Evolutionary conservation across 345 rosid genomes (phyloP), one percentile per base, ranked within the genome.

Genomic region (Gossypium ekmanianum): DNA sequence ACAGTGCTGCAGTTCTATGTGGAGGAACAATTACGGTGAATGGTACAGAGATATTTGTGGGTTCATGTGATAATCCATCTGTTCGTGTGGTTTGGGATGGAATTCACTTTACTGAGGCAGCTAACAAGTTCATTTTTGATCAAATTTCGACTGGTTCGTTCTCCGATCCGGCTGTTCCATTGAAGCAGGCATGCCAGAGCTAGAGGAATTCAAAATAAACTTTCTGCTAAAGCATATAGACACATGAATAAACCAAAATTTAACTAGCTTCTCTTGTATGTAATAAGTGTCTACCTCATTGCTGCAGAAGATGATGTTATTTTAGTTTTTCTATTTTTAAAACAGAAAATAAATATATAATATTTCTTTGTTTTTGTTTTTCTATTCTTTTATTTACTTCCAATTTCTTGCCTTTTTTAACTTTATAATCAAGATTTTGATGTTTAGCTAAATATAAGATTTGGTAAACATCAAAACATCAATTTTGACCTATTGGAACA

Each of bases 21-120:
- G 86, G 85, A 13, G 39, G 39, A 34, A 64, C 68, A 11, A 55
- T 62, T 5, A 9, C 34, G 20, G 76, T 72, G 7, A 79, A 82
- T 73, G 84, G 84, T 2, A 71, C 43, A 3, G 0, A 76, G 13
- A 47, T 77, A 14, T 41, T 43, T 4, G 81, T 82, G n/a, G 71
- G 83, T 8, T 51, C 83, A 16, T 82, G 89, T 44, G 78, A 82
- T 5, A 12, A 43, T 1, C 86, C 86, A 0, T 78, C 76, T 0
- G 77, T 17, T 58, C 77, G 83, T 61, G 64, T 61, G 2, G 41
- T 61, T 61, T 61, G 85, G 86, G 85, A 83, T 56, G 86, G 86
- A 58, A 9, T 66, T 68, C 86, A 84, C 63, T 81, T 71, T 44
- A 82, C 87, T 2, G 83, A 86, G 43, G 87, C 83, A 2, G 86